phyloP scores from a whole-genome alignment of 768 basidiomycete genomes.

The Fomitopsis serialis region DNA sequence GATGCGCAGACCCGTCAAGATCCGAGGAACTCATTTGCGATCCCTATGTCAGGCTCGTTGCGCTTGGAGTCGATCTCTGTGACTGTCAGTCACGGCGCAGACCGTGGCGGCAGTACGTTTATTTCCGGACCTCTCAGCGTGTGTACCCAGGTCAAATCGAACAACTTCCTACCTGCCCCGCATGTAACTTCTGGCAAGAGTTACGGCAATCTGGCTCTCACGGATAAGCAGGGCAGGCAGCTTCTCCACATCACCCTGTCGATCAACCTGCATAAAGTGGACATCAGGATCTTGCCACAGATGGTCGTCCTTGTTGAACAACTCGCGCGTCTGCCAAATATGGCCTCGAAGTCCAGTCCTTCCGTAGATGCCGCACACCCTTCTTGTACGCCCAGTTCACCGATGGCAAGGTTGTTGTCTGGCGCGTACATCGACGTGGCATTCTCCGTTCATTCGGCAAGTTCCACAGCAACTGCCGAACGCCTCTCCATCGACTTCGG shows the following conservation, averaged over 20 bases:
- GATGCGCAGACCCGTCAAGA: not conserved
- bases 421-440: conserved; percentile 28
- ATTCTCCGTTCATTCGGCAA: conserved; percentile 37
- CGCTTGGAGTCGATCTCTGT: conserved; percentile 1
- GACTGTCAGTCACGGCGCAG: conserved; percentile 5
- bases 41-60: conserved; percentile 1
- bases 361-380: too few relatives aligned
- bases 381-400: not conserved
- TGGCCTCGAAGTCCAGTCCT: not conserved
- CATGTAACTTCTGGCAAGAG: conserved; percentile 5
- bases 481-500: conserved; percentile 64
- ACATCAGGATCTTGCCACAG: conserved; percentile 14
- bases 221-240: conserved; percentile 20
- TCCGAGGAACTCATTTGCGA: not conserved
- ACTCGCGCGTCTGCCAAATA: conserved; percentile 1
- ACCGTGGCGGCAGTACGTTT: conserved; percentile 5
- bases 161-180: conserved; percentile 1
- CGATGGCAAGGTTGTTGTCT: not conserved
- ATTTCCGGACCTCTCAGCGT: conserved; percentile 1
- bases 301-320: conserved; percentile 11
- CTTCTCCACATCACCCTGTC: conserved; percentile 10
- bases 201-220: conserved; percentile 6
- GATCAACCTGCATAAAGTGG: conserved; percentile 4
- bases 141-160: not conserved
- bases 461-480: conserved; percentile 63